Conservation (phyloP, 2,329 filamentous ascomycete species). For the Aureobasidium pullulans region DNA sequence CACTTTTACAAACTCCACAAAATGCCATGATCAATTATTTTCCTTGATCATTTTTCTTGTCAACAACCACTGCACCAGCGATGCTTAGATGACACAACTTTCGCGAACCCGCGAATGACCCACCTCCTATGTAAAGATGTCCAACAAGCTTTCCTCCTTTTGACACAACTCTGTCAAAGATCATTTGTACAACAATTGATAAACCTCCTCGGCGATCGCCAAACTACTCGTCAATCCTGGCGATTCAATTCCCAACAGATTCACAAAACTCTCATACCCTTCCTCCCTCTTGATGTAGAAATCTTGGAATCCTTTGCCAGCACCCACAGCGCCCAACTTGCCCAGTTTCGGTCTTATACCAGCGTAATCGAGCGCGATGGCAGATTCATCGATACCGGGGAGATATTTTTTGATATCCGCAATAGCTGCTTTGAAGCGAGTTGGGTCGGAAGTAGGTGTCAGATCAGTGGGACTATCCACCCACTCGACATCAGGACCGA, state of each 20-base stretch:
- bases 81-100: no score
- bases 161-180: no score
- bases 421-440: conserved; percentile 59
- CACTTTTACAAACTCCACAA: no score
- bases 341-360: conserved; percentile 84
- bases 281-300: conserved; percentile 74
- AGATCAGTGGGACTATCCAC: conserved; percentile 64
- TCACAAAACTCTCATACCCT: conserved; percentile 75
- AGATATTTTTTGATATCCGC: conserved; percentile 72
- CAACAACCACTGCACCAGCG: no score
- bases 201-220: conserved; percentile 76
- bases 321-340: conserved; percentile 52
- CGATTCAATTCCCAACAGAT: conserved; percentile 87
- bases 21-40: no score
- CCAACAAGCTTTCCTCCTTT: no score
- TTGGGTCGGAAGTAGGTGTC: conserved; percentile 49
- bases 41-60: no score
- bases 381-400: conserved; percentile 59
- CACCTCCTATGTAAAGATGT: no score
- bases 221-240: conserved; percentile 81
- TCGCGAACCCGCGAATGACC: no score
- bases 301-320: conserved; percentile 64
- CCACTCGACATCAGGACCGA: conserved; percentile 96
- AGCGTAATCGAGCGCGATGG: conserved; percentile 74
- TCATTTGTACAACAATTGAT: conserved; percentile 42